Evolutionary conservation across 352 stramenopile genomes (phyloP).

Genomic region (Thraustotheca clavata): DNA sequence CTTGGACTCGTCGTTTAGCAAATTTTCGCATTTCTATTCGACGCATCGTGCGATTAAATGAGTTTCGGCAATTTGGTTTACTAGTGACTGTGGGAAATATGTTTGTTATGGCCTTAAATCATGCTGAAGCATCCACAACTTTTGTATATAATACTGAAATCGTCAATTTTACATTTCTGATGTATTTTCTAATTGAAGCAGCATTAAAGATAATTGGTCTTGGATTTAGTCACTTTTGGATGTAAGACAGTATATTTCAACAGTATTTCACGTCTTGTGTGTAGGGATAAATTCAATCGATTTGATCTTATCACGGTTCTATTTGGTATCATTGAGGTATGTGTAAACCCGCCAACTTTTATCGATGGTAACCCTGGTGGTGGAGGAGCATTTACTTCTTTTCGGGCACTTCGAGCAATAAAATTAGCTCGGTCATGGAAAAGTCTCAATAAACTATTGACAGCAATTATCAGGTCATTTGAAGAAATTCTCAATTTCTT

Average conservation of each 20-base stretch:
- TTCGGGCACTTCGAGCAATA: slow-evolving; percentile 90
- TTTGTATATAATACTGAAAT: slow-evolving; percentile 55
- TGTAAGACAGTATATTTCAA: slow-evolving; percentile 35
- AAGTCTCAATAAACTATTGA: slow-evolving; percentile 85
- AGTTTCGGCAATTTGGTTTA: slow-evolving; percentile 61
- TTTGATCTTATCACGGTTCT: slow-evolving; percentile 85
- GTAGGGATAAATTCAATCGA: slow-evolving; percentile 60
- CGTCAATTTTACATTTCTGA: slow-evolving; percentile 70
- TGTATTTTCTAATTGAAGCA: slow-evolving; percentile 67
- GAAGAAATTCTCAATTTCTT: slow-evolving; percentile 91
- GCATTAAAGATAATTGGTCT: slow-evolving; percentile 80
- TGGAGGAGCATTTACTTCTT: slow-evolving; percentile 79
- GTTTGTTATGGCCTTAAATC: slow-evolving; percentile 61
- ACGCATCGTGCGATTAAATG: slow-evolving; percentile 44
- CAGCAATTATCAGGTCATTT: slow-evolving; percentile 86
- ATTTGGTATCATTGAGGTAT: slow-evolving; percentile 60
- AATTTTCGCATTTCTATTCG: background rate
- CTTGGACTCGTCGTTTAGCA: background rate
- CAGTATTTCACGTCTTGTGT: background rate
- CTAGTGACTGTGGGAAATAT: slow-evolving; percentile 80
- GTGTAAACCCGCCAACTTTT: slow-evolving; percentile 59
- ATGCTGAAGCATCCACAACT: slow-evolving; percentile 53
- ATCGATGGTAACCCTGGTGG: slow-evolving; percentile 35
- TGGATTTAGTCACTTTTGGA: slow-evolving; percentile 34
- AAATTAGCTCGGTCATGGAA: slow-evolving; percentile 92